Evolutionary conservation across 306 rosid genomes (phyloP), one percentile per base, ranked within the genome.

Genomic region (Boehmeria nivea): DNA sequence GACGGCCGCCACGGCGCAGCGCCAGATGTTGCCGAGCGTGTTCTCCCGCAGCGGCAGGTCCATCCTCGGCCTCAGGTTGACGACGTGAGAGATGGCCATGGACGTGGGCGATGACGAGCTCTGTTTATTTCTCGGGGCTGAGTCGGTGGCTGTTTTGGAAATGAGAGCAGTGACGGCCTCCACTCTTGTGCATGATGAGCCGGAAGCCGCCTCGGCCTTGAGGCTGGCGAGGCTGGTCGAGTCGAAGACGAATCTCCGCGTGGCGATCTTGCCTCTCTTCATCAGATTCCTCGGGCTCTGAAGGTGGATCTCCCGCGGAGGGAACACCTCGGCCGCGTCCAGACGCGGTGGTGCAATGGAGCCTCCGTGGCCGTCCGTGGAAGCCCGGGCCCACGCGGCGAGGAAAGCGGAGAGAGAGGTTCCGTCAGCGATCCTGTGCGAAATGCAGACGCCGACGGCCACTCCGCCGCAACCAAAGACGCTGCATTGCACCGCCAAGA

Each of bases 131-230:
- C 16, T 16, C 16, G 13, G 14, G 31, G 27, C 44, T 0, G 66
- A 53, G 12, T 59, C 22, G 54, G 31, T 21, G 53, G 42, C 51
- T 12, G 55, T 20, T 27, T 43, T 66, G 22, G 66, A 50, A 43
- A 61, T 23, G 8, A 61, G 58, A 50, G 68, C 50, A 16, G 68
- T 46, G 54, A 61, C 47, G 8, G 45, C 67, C 28, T 68, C 71
- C 17, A 68, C 66, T 8, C 61, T 36, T 12, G 68, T 15, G 12
- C 34, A 28, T 28, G n/a, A n/a, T n/a, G 68, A 57, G 21, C 22
- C 14, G 19, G 0, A n/a, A n/a, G n/a, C 3, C 5, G 15, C 57
- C 54, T 54, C 47, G 68, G 31, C 63, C 52, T 61, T 54, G 12
- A 69, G 63, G 19, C 16, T 46, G 11, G 37, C 59, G 12, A 69